Base-by-base conservation (phyloP, 345 rosid species). In the Acer campestre region DNA sequence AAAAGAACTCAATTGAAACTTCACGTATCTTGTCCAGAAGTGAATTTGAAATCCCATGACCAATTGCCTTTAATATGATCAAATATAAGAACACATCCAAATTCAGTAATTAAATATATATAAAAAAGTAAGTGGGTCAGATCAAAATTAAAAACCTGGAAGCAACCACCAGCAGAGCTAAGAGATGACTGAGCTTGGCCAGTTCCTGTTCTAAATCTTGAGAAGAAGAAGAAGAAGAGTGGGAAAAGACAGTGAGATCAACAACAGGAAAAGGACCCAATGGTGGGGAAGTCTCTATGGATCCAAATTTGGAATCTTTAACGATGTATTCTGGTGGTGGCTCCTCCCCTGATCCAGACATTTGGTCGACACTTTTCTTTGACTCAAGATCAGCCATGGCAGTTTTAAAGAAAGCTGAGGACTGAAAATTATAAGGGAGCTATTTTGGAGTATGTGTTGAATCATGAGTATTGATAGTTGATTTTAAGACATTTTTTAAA, bases 141-240 rank as follows among this genome's bases (percentile, higher is more conserved):
- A 14, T 14, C 3, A 71, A n/a, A n/a, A n/a, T n/a, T n/a, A n/a
- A n/a, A 65, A 75, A 87, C 91, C 87, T 88, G 91, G 82, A 88
- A 88, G 84, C 86, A 85, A 0, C 90, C 89, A 0, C 90, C 89
- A 3, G 44, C 64, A 0, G 87, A 80, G 79, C 44, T 68, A 70
- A 85, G 86, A 78, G 81, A 68, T 3, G 78, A 79, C 51, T 84
- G 59, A 88, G 86, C 72, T 83, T 82, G 9, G 72, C 29, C 2
- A 82, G 82, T 20, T 83, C 85, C 44, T 13, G 68, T 2, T 73
- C 79, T 0, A 74, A 25, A 14, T 75, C 70, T 49, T 18, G 48
- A 25, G 0, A 2, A 3, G 62, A 64, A 27, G 65, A 56, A 22
- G 75, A 58, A 17, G 65, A 56, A 22, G 75, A 58, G 3, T 79